phyloP scores from a whole-genome alignment of 2,329 filamentous ascomycete genomes.

The Cercospora brassicicola region DNA sequence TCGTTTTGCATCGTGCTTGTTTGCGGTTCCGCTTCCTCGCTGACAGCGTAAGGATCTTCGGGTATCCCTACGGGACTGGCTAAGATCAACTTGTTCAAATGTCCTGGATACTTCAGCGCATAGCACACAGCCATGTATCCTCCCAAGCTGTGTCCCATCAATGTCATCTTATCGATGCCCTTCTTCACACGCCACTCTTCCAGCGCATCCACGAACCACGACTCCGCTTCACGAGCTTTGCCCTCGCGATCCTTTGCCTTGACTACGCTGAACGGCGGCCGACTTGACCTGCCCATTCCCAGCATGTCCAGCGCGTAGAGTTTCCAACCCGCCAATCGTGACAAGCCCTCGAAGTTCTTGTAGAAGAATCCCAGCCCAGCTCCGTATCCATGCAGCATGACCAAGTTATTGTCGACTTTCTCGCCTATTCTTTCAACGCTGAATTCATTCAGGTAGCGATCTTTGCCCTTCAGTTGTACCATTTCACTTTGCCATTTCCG shows the following conservation, averaged over 20 bases:
- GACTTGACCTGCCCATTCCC: conserved; percentile 86
- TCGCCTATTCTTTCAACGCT: conserved; percentile 82
- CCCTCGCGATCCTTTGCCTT: conserved; percentile 74
- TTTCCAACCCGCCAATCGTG: conserved; percentile 76
- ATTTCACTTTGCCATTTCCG: conserved; percentile 83
- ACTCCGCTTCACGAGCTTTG: conserved; percentile 85
- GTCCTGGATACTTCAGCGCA: conserved; percentile 92
- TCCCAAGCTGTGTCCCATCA: conserved; percentile 88
- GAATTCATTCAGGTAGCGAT: conserved; percentile 88
- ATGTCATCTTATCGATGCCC: conserved; percentile 88
- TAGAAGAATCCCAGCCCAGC: conserved; percentile 97
- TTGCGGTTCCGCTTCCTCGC: conserved; percentile 71
- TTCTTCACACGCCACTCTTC: conserved; percentile 92
- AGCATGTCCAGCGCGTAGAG: conserved; percentile 92
- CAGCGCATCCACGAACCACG: conserved; percentile 92
- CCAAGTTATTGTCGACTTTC: conserved; percentile 76
- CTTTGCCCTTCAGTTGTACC: conserved; percentile 79
- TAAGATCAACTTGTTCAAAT: conserved; percentile 91
- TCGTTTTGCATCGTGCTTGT: conserved; percentile 74
- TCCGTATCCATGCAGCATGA: conserved; percentile 96
- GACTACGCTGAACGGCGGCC: conserved; percentile 77
- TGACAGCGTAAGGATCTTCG: conserved; percentile 86
- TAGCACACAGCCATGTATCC: conserved; percentile 95
- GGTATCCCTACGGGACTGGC: conserved; percentile 93
- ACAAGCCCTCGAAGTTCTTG: conserved; percentile 91